Percentiles rank a stretch among this genome's conserved stretches.
These are phyloP conservation scores for Leishmania gerbilli DNA, from an alignment of 208 protist species.

Conservation along the genomic window DNA sequence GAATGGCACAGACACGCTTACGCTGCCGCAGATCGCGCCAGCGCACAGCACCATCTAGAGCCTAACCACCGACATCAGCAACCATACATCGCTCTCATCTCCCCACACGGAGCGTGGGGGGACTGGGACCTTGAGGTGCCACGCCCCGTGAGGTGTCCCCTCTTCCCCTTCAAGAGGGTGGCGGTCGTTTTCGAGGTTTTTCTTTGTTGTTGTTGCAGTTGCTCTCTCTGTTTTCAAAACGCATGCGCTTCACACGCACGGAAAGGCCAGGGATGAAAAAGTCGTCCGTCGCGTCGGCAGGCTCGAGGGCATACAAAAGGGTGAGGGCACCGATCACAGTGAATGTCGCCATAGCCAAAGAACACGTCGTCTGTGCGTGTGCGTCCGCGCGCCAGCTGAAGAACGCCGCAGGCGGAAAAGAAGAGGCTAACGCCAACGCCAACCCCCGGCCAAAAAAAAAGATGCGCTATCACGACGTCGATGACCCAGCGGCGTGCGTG, in stretches of 20 bases:
- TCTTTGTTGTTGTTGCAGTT: not conserved
- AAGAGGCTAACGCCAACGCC: no score
- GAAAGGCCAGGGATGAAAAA: not conserved
- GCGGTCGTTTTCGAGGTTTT: not conserved
- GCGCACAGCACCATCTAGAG: no score
- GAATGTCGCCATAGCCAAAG: not conserved
- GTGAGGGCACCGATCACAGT: not conserved
- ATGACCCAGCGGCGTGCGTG: no score
- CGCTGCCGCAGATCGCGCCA: no score
- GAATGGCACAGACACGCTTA: no score
- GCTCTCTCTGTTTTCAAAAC: not conserved
- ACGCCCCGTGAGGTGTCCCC: not conserved
- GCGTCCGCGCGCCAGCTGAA: not conserved
- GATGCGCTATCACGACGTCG: no score
- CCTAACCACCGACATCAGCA: no score
- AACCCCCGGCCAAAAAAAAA: no score
- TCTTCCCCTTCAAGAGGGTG: not conserved
- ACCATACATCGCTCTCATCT: not conserved
- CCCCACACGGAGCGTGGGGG: not conserved
- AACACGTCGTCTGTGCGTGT: not conserved
- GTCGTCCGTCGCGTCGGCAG: not conserved
- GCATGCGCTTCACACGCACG: not conserved
- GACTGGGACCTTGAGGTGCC: not conserved
- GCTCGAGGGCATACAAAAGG: not conserved
- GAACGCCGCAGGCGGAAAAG: no score